phyloP scores from a whole-genome alignment of 1,284 basidiomycete genomes.

The Tilletia indica region DNA sequence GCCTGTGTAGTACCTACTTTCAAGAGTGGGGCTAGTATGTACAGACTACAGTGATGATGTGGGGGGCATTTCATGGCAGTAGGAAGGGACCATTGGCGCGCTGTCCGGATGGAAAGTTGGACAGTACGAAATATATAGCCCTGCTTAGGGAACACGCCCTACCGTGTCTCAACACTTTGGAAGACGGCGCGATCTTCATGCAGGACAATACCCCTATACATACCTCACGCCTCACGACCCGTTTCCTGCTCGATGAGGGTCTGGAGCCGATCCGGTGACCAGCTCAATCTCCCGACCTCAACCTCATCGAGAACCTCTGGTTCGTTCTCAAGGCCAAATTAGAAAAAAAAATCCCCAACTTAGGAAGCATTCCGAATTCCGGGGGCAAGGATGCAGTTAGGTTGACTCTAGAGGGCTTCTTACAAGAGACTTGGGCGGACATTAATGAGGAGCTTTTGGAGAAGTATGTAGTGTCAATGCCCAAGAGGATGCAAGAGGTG shows the following conservation, averaged over 20 bases:
- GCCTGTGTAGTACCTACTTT: neutral
- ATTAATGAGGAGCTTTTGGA: neutral
- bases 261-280: neutral
- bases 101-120: conserved; percentile 1
- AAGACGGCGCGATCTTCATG: neutral
- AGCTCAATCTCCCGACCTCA: conserved; percentile 14
- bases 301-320: conserved; percentile 9
- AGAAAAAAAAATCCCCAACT: neutral
- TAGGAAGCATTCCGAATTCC: neutral
- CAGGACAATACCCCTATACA: conserved; percentile 3
- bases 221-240: neutral
- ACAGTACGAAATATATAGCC: neutral
- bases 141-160: neutral
- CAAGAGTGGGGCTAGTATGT: conserved; percentile 4
- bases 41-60: neutral
- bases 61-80: neutral
- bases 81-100: neutral
- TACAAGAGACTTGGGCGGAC: neutral
- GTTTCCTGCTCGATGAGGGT: neutral
- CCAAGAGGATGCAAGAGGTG: neutral
- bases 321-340: conserved; percentile 1
- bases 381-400: neutral
- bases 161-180: neutral
- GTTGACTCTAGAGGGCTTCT: neutral
- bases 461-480: conserved; percentile 4